A percentile compares a stretch with the other conserved stretches of the same genome.
These are phyloP conservation scores for Rubia tinctorum DNA, from an alignment of 305 asterid species.

Conservation along the genomic window DNA sequence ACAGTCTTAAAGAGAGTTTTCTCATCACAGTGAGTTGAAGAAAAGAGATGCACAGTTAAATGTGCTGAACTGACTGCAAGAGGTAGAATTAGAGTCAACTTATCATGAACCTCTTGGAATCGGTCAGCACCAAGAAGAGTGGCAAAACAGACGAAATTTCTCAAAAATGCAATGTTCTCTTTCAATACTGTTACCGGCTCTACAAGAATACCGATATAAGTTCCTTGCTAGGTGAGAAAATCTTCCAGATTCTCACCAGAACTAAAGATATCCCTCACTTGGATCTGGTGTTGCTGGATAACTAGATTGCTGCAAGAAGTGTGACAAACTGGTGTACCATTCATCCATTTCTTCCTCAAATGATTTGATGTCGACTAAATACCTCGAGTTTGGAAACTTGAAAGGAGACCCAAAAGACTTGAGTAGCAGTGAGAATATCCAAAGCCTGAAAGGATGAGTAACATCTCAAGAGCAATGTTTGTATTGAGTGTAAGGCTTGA, in stretches of 20 bases:
- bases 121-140: not conserved
- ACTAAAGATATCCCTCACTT: not conserved
- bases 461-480: no score
- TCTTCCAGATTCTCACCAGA: not conserved
- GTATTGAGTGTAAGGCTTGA: no score
- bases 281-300: not conserved
- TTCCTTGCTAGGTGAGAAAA: not conserved
- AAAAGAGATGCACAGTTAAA: not conserved
- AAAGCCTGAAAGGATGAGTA: no score
- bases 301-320: not conserved
- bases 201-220: not conserved
- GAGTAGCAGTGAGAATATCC: no score
- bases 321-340: not conserved
- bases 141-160: not conserved
- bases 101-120: not conserved
- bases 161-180: constrained; percentile 6
- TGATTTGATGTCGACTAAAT: not conserved
- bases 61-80: not conserved
- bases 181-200: not conserved
- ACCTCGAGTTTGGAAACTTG: no score
- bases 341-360: not conserved
- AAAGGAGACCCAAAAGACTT: no score
- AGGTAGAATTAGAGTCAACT: not conserved
- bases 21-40: not conserved
- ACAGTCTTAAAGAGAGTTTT: not conserved